Evolutionary conservation across 495 filamentous ascomycete species (phyloP).

Genomic region (Penicillium desertorum): DNA sequence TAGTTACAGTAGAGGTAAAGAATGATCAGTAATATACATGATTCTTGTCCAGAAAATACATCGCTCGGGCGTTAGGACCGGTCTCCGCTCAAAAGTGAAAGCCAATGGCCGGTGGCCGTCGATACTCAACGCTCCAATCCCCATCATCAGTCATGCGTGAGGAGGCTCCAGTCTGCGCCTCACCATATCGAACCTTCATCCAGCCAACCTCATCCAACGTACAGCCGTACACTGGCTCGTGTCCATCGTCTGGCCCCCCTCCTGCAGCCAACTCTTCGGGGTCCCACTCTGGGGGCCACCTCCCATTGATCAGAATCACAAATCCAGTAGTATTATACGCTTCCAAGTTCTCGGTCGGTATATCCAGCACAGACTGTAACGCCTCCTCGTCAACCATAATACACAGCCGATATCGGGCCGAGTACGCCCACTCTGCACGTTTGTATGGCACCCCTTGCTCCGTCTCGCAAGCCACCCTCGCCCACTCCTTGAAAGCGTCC

Average conservation of each 20-base stretch:
- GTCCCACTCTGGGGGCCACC: slow-evolving; percentile 1
- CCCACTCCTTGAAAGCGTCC: slow-evolving; percentile 12
- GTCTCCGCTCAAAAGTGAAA: slow-evolving; percentile 12
- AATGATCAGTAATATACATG: too few species aligned
- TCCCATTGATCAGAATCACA: slow-evolving; percentile 13
- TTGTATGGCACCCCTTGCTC: slow-evolving; percentile 11
- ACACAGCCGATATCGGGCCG: slow-evolving; percentile 13
- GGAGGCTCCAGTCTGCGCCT: slow-evolving; percentile 12
- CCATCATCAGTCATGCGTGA: slow-evolving; percentile 1
- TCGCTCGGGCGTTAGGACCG: background rate
- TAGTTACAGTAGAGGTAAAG: too few species aligned
- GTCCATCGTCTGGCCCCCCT: slow-evolving; percentile 6
- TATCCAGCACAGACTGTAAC: slow-evolving; percentile 12
- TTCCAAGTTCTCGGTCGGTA: slow-evolving; percentile 11
- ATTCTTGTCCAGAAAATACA: too few species aligned
- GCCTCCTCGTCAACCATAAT: slow-evolving; percentile 13
- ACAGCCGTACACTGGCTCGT: slow-evolving; percentile 14
- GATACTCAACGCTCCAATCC: slow-evolving; percentile 15
- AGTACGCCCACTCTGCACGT: background rate
- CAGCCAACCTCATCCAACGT: slow-evolving; percentile 9
- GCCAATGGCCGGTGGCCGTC: slow-evolving; percentile 15
- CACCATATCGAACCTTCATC: slow-evolving; percentile 10
- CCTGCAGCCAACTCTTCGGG: slow-evolving; percentile 4
- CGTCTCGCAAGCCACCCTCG: slow-evolving; percentile 4
- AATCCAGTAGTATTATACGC: slow-evolving; percentile 13